A percentile compares a stretch with the other conserved stretches of the same genome.
Conservation (phyloP, 495 filamentous ascomycete species). For the Tuber magnatum region DNA sequence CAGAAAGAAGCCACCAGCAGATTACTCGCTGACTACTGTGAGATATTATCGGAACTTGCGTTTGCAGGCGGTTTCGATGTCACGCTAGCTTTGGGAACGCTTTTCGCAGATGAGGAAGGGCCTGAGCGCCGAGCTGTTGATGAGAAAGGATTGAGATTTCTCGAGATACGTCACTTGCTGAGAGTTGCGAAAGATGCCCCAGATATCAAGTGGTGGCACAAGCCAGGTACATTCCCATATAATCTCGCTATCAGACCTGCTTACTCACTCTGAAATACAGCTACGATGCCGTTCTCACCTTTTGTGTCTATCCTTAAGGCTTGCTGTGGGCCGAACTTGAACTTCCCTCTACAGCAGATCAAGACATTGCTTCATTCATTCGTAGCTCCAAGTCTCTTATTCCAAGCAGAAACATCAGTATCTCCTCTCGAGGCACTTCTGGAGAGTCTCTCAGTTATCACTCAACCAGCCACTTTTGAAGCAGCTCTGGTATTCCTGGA, state of each 20-base stretch:
- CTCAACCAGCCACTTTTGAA: slow-evolving; percentile 14
- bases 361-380: slow-evolving; percentile 35
- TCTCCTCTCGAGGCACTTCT: slow-evolving; percentile 37
- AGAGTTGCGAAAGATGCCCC: slow-evolving; percentile 33
- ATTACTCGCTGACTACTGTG: slow-evolving; percentile 70
- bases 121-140: background rate
- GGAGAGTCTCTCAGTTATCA: slow-evolving; percentile 35
- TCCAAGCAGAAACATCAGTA: slow-evolving; percentile 32
- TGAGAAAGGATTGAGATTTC: slow-evolving; percentile 27
- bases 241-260: background rate
- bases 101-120: slow-evolving; percentile 18
- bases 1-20: slow-evolving; percentile 71
- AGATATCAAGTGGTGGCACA: slow-evolving; percentile 41
- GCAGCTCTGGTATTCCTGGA: slow-evolving; percentile 33
- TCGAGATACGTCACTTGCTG: slow-evolving; percentile 38
- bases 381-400: slow-evolving; percentile 30
- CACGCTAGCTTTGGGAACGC: slow-evolving; percentile 24
- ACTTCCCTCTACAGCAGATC: slow-evolving; percentile 29
- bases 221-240: slow-evolving; percentile 27
- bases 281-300: slow-evolving; percentile 31
- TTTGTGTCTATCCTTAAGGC: slow-evolving; percentile 38
- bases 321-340: slow-evolving; percentile 27
- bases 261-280: slow-evolving; percentile 15
- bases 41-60: slow-evolving; percentile 70
- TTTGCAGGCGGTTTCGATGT: slow-evolving; percentile 80